Evolutionary conservation across 176 grass and related monocot species (phyloP), one percentile per base, ranked within the genome.

Genomic region (Tuctoria greenei): DNA sequence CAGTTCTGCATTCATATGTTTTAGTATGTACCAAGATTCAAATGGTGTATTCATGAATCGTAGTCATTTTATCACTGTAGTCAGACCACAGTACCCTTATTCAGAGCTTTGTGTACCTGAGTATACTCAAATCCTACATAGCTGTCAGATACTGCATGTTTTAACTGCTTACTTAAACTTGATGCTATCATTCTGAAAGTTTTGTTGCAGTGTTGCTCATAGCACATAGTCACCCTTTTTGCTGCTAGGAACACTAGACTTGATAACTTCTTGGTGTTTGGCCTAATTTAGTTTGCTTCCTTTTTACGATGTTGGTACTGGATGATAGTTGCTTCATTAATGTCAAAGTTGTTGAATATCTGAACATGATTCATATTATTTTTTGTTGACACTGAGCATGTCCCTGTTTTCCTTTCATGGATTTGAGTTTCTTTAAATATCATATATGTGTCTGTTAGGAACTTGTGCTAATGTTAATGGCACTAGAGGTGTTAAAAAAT

Each of bases 1-100:
- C 20, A 86, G 80, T 82, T 75, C 54, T 60, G 57, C 73, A 69
- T 74, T 74, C 23, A 20, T 57, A 45, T 25, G 72, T 42, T 83
- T 13, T 40, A 28, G 43, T 13, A 6, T 82, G 38, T 67, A 54
- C 41, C 2, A 44, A 68, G 2, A 21, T 69, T 69, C 25, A 45
- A 14, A 59, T 69, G 39, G 10, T 11, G 20, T 44, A 59, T n/a
- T 45, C 16, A 14, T 12, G 28, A 20, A 18, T 5, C 0, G 5
- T 63, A 21, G 1, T 23, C 36, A 15, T 69, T 35, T 35, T 59
- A 68, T 58, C 18, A 20, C n/a, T 16, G 11, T 45, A 16, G 49
- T 64, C 28, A 8, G 43, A 17, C 18, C 13, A 39, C 20, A 5
- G 54, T 51, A 15, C 4, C 26, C 14, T 52, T 20, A 73, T 57